Base-by-base conservation (phyloP, 2,329 filamentous ascomycete genomes). In the Fusarium brevicatenulatum region DNA sequence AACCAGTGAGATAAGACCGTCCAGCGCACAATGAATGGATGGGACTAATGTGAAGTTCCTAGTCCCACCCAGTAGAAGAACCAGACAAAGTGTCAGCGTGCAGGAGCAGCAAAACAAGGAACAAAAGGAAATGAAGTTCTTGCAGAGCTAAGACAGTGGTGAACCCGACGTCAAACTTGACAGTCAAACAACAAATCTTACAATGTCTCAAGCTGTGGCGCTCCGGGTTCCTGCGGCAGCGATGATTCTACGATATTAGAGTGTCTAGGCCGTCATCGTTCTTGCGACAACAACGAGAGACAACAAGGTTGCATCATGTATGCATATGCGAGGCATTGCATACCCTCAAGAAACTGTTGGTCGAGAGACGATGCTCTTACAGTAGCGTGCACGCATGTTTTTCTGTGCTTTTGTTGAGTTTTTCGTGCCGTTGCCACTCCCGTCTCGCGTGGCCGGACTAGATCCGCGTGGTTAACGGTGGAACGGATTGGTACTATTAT, bases 191-290 rank as follows among this genome's bases (percentile, higher is more conserved):
- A 47, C n/a, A 49, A 34, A 39, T 43, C 50, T n/a, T 44, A 30
- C 40, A 61, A 28, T 65, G 25, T 43, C n/a, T 32, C 47, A 42
- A 49, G 39, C 19, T 61, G 65, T 72, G 71, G 71, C 71, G 63
- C 58, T 36, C 43, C 67, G 71, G 67, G 71, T 71, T 74, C 71
- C 71, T 73, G 71, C 67, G 71, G 71, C 65, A 68, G 55, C 71
- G 67, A 63, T 64, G 67, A 50, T 55, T 36, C 37, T 34, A 53
- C 57, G 70, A 57, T 18, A 42, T 40, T 57, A 68, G 50, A 69
- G 40, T 65, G 46, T 47, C 39, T 43, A 54, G 50, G 53, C 28
- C 47, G 39, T 56, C 52, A 39, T 57, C 30, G 49, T 59, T 36
- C 36, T 54, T 66, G 53, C 44, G 61, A 63, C 70, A 73, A 71